Evolutionary conservation across 371 early-diverging fungal genomes (phyloP), one percentile per base, ranked within the genome.

Genomic region (Nosema muscidifuracis): DNA sequence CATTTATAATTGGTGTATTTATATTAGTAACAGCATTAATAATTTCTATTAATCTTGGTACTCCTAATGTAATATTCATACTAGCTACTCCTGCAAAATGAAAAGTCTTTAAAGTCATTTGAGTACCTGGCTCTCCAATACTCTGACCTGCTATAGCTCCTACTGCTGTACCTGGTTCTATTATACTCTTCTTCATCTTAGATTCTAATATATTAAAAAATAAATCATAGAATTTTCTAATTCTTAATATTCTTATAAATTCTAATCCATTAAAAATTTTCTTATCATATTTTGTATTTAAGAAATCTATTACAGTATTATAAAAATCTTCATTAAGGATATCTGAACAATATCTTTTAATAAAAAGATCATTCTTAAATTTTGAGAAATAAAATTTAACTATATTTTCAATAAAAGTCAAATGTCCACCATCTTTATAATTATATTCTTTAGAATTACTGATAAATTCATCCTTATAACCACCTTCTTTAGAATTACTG

Each of bases 101-200:
- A 91, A 98, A 98, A 79, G 99, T 95, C 83, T 96, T 96, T 69
- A 98, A 85, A 47, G 99, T 98, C 99, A 98, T 98, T 83, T 98
- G 97, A 0, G 97, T 99, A 71, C 95, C 95, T 33, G 99, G 99
- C 80, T 97, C 97, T 75, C 97, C 97, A 77, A 99, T 94, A 65
- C 90, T 89, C 82, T 96, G 97, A 0, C 94, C 96, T 36, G 93
- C 96, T 60, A 99, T 85, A 38, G 97, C 94, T 50, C 99, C 97
- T 6, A 78, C 80, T 18, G 82, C 79, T 4, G 91, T 87, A 61
- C 95, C 80, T 15, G 95, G 94, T 70, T 95, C 93, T 68, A 95
- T 91, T 73, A 70, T 61, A 20, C 60, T 22, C 33, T 71, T 57
- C 24, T 64, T 56, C 20, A 74, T 68, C 28, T 69, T 51, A 20